A percentile compares a stretch with the other conserved stretches of the same genome.
phyloP scores from a whole-genome alignment of 176 grass and related monocot species.

The Melocanna baccifera region DNA sequence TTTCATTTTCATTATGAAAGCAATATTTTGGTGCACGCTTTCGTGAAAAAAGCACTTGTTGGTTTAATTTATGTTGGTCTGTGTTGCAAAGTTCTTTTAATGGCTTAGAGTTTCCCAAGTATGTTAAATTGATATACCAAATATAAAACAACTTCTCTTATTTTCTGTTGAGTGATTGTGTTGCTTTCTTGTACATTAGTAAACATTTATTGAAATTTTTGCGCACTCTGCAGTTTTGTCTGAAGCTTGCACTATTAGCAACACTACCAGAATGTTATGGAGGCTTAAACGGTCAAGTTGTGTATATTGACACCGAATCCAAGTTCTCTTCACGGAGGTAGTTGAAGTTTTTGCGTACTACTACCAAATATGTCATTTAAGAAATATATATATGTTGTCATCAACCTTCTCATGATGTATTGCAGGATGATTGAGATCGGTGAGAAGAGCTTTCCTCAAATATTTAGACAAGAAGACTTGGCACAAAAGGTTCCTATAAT shows the following conservation, averaged over 20 bases:
- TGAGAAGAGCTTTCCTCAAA: constrained; percentile 85
- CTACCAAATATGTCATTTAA: neutral
- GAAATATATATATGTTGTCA: neutral
- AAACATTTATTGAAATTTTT: neutral
- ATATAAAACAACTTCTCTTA: neutral
- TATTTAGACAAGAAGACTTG: constrained; percentile 80
- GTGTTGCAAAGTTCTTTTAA: neutral
- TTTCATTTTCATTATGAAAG: neutral
- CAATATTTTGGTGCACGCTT: neutral
- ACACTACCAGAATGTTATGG: constrained; percentile 78
- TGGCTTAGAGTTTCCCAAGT: neutral
- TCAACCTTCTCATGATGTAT: constrained; percentile 24
- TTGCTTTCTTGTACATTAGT: neutral
- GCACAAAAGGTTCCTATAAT: constrained; percentile 68
- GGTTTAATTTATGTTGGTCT: too few relatives aligned
- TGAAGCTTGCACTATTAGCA: constrained; percentile 82
- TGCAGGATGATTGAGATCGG: constrained; percentile 86
- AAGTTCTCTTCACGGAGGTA: constrained; percentile 96
- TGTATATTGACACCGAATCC: constrained; percentile 90
- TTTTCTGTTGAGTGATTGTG: neutral
- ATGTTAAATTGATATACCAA: neutral
- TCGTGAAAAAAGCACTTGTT: too few relatives aligned
- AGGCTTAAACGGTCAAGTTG: constrained; percentile 68
- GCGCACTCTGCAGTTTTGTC: constrained; percentile 61
- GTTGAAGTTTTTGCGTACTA: neutral